Evolutionary conservation across 441 rosid species (phyloP).

Genomic region (Geranium incanum): DNA sequence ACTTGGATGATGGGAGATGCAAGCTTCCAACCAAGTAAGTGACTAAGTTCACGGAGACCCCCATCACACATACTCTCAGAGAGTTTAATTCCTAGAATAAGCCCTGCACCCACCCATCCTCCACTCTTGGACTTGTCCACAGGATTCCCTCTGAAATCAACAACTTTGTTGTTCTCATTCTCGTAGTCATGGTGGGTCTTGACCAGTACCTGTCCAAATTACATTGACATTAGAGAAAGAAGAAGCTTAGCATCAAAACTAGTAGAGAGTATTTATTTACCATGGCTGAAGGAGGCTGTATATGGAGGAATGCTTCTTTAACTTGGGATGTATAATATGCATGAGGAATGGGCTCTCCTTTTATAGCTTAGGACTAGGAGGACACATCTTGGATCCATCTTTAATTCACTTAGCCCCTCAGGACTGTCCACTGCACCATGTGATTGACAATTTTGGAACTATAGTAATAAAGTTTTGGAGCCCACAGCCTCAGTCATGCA

Average conservation of each 20-base stretch:
- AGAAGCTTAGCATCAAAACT: background rate
- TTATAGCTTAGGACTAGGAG: background rate
- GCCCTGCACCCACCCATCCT: conserved; percentile 82
- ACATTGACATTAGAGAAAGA: background rate
- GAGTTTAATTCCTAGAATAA: conserved; percentile 74
- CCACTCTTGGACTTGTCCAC: conserved; percentile 74
- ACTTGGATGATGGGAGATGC: conserved; percentile 67
- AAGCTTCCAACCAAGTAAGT: conserved; percentile 70
- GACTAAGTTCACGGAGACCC: conserved; percentile 84
- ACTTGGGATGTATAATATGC: background rate
- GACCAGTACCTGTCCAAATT: conserved; percentile 45
- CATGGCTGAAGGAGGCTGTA: background rate
- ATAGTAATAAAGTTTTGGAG: background rate
- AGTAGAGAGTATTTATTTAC: background rate
- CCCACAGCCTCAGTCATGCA: background rate
- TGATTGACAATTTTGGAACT: background rate
- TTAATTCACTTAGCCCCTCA: background rate
- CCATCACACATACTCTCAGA: conserved; percentile 85
- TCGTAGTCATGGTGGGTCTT: conserved; percentile 21
- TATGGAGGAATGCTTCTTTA: background rate
- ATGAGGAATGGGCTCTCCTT: background rate
- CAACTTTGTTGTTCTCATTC: conserved; percentile 29
- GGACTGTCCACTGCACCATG: background rate
- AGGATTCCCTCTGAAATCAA: conserved; percentile 56
- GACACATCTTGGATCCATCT: background rate